Evolutionary conservation across 2,329 filamentous ascomycete species (phyloP).

Genomic region (Claviceps africana): DNA sequence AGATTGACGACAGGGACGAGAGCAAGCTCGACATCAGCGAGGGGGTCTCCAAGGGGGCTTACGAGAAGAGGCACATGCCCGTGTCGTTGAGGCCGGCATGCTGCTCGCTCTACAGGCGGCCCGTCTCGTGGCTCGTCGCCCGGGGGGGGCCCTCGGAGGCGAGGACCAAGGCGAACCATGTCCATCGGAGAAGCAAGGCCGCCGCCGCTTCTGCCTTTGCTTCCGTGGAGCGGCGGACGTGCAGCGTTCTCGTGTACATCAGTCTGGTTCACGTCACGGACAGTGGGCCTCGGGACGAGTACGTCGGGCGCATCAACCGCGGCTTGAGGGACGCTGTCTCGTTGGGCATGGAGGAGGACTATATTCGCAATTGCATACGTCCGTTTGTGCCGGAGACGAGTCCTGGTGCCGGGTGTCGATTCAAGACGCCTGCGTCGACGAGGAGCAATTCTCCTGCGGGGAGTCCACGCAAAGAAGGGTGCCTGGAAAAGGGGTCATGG

Average conservation of each 20-base stretch:
- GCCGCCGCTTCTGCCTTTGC: not conserved
- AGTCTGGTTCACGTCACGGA: constrained; percentile 19
- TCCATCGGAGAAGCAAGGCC: not conserved
- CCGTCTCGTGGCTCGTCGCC: constrained; percentile 24
- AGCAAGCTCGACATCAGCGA: constrained; percentile 25
- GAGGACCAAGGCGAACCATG: constrained; percentile 10
- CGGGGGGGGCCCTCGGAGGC: constrained; percentile 19
- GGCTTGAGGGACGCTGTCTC: constrained; percentile 22
- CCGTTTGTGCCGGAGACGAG: constrained; percentile 19
- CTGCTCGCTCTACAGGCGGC: constrained; percentile 20
- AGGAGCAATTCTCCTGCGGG: not conserved
- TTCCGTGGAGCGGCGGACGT: constrained; percentile 4
- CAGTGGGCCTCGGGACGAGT: constrained; percentile 24
- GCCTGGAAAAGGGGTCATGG: not conserved
- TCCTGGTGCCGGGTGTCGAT: not conserved
- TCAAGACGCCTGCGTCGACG: not conserved
- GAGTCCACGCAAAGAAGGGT: not conserved
- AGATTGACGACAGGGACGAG: constrained; percentile 24
- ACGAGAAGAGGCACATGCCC: constrained; percentile 21
- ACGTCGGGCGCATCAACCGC: constrained; percentile 25
- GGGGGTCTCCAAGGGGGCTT: constrained; percentile 25
- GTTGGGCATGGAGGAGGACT: constrained; percentile 22
- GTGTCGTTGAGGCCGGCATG: constrained; percentile 21
- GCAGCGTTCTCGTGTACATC: constrained; percentile 26
- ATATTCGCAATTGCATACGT: constrained; percentile 23